Evolutionary conservation across 345 rosid genomes (phyloP), one percentile per base, ranked within the genome.

Genomic region (Dovyalis caffra): DNA sequence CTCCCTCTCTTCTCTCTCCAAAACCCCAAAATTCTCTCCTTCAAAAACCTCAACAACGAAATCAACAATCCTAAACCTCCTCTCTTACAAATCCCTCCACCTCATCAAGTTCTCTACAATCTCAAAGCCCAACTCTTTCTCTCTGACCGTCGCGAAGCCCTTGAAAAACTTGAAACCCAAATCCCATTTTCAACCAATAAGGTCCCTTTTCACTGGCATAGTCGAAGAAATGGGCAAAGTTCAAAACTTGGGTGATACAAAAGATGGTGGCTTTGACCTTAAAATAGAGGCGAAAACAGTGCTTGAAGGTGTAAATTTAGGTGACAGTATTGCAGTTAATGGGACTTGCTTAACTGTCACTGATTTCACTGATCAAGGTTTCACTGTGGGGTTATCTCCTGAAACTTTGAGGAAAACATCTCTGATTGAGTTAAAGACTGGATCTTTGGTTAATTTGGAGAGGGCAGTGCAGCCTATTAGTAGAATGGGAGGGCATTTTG

Each of bases 311-410:
- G 91, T 91, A 6, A 81, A 86, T 81, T 87, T 90, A 26, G 97
- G 98, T 4, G 97, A 91, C 82, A 94, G 97, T 80, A 91, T 94
- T 57, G 91, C 97, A 2, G 86, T 91, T 21, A 91, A 94, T 40
- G 98, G 98, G 1, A 89, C 97, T 21, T 94, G 97, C 84, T 83
- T 92, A 21, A 94, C 97, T 6, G 97, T 92, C 20, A 92, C 97
- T 15, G 83, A 86, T 47, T 91, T 94, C 76, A 65, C 67, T 62
- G 67, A 75, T 58, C 49, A 64, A 31, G 97, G 87, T 34, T 91
- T 92, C 82, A 85, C 95, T 0, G 97, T 86, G 2, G 97, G 97
- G 23, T 62, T 92, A 34, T 74, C 97, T 5, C 97, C 93, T 9
- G 95, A 94, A 84, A 94, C 97, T 18, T 77, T 91, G 53, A 83